Evolutionary conservation across 1,284 basidiomycete genomes (phyloP).

Genomic region (Exobasidium rhododendri): DNA sequence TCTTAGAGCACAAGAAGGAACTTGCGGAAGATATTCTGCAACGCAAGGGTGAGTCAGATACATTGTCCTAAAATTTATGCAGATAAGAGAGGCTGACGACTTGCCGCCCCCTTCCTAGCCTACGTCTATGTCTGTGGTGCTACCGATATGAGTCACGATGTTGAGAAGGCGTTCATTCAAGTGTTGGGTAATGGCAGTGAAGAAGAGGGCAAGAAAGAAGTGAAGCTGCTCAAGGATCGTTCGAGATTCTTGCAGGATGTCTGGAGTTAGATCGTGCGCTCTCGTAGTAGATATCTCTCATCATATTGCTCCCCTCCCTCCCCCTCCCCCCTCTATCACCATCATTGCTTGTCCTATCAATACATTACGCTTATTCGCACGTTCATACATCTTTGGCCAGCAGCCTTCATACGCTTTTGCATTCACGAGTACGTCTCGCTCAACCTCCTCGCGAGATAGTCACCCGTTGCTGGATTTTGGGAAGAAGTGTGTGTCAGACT

Average conservation of each 20-base stretch:
- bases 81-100: too few species aligned
- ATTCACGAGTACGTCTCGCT: constrained; percentile 27
- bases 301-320: too few species aligned
- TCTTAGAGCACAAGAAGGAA: constrained; percentile 56
- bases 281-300: too few species aligned
- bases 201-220: constrained; percentile 76
- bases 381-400: too few species aligned
- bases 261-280: constrained; percentile 23
- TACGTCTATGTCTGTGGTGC: constrained; percentile 75
- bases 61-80: constrained; percentile 16
- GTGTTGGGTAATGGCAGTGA: constrained; percentile 90
- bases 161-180: constrained; percentile 78
- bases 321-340: too few species aligned
- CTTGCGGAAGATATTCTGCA: constrained; percentile 85
- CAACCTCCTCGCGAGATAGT: constrained; percentile 69
- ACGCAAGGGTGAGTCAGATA: constrained; percentile 69
- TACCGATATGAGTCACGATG: constrained; percentile 89
- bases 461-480: constrained; percentile 65
- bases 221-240: constrained; percentile 89
- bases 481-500: too few species aligned
- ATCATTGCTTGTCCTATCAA: too few species aligned
- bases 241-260: constrained; percentile 62
- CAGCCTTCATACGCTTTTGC: too few species aligned
- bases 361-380: too few species aligned
- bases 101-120: constrained; percentile 15